Conservation (phyloP, 1,284 basidiomycete genomes). For the Cutaneotrichosporon arboriforme region DNA sequence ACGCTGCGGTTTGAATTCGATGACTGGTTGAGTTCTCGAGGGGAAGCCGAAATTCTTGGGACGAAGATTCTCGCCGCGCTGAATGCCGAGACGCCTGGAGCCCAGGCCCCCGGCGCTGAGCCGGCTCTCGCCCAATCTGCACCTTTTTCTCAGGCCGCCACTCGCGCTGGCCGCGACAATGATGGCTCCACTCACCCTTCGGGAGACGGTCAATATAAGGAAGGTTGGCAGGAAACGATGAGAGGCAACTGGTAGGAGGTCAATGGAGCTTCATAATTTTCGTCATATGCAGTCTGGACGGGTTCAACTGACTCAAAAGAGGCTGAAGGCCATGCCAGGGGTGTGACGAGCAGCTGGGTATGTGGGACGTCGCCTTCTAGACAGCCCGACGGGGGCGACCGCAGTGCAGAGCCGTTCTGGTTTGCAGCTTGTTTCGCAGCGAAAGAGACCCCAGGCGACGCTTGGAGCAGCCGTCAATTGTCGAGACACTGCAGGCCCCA, state of each 20-base stretch:
- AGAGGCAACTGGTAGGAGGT: neutral
- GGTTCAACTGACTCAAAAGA: too few relatives aligned
- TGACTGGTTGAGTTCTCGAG: constrained; percentile 3
- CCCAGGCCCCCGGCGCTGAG: neutral
- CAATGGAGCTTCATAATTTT: too few relatives aligned
- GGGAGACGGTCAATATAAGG: neutral
- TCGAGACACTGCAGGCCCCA: too few relatives aligned
- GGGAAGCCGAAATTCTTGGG: constrained; percentile 3
- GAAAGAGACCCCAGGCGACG: too few relatives aligned
- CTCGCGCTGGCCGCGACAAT: neutral
- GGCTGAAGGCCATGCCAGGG: too few relatives aligned
- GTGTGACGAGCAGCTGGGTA: too few relatives aligned
- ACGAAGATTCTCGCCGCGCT: neutral
- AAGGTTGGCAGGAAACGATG: neutral
- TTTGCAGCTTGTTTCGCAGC: too few relatives aligned
- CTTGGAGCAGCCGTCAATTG: too few relatives aligned
- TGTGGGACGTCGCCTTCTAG: too few relatives aligned
- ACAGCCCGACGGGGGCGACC: too few relatives aligned
- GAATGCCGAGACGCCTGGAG: neutral
- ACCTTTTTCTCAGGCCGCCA: neutral
- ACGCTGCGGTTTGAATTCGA: constrained; percentile 6
- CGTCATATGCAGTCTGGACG: too few relatives aligned
- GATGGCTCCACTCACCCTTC: constrained; percentile 9
- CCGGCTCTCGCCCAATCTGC: neutral
- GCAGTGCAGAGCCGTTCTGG: too few relatives aligned